These are phyloP conservation scores for Malus sieversii DNA, from an alignment of 306 rosid genomes.

Conservation along the genomic window DNA sequence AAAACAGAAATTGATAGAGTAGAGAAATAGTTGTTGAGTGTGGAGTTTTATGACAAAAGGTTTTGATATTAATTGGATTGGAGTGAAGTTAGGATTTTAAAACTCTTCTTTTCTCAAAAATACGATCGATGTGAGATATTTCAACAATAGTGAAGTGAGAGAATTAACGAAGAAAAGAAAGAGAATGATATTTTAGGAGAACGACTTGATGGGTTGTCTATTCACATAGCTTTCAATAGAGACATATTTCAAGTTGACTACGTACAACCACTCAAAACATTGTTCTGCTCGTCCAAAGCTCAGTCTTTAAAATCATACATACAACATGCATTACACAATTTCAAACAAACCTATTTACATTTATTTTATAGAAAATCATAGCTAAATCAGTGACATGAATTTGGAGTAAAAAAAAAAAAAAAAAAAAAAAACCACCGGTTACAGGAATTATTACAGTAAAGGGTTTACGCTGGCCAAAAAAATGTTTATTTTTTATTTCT, in stretches of 20 bases:
- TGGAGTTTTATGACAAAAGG: rapidly evolving
- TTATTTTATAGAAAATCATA: background rate
- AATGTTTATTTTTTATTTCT: background rate
- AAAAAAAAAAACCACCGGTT: background rate
- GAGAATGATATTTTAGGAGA: no score
- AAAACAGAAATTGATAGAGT: no score
- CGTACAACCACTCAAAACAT: background rate
- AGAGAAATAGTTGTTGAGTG: no score
- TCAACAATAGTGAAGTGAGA: no score
- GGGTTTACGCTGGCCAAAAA: background rate
- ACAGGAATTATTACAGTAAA: background rate
- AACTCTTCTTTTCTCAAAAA: no score
- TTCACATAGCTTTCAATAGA: no score
- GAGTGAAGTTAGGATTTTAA: no score
- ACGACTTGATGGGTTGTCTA: no score
- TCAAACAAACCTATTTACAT: background rate
- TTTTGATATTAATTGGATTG: background rate
- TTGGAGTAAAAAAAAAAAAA: no score
- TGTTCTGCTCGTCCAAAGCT: background rate
- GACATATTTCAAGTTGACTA: no score
- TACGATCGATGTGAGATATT: no score
- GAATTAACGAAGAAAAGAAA: no score
- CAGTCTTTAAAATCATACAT: background rate
- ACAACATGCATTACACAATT: background rate
- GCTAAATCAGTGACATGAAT: background rate